phyloP scores from a whole-genome alignment of 805 yeast species.

The Metschnikowia hibisci region DNA sequence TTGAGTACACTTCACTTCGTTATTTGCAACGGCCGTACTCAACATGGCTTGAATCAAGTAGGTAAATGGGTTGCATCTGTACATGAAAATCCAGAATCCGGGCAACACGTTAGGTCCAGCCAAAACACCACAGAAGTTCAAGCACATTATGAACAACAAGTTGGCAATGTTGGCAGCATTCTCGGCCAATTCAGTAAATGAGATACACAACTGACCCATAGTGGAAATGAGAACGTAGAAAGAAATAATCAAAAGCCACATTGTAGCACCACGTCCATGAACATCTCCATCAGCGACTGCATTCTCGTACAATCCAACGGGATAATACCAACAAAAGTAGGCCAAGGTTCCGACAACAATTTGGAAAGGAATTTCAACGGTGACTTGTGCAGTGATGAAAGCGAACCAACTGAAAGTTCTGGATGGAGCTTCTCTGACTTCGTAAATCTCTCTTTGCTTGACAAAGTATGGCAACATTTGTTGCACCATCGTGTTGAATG shows the following conservation, averaged over 20 bases:
- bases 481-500: conserved; percentile 38
- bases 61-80: conserved; percentile 68
- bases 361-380: conserved; percentile 48
- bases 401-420: conserved; percentile 43
- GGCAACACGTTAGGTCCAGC: conserved; percentile 58
- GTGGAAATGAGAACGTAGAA: conserved; percentile 21
- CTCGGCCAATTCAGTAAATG: conserved; percentile 22
- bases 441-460: conserved; percentile 43
- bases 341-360: conserved; percentile 50
- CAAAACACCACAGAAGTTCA: conserved; percentile 78
- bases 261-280: conserved; percentile 32
- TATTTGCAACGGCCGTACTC: conserved; percentile 44
- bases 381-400: conserved; percentile 37
- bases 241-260: conserved; percentile 28
- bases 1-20: conserved; percentile 46
- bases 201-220: conserved; percentile 22
- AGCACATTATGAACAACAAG: conserved; percentile 24
- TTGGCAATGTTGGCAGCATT: conserved; percentile 26
- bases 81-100: conserved; percentile 83
- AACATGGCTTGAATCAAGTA: conserved; percentile 42
- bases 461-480: conserved; percentile 44
- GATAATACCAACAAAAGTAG: conserved; percentile 67
- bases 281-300: conserved; percentile 18
- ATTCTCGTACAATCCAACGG: conserved; percentile 18
- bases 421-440: conserved; percentile 43